A percentile compares a stretch with the other conserved stretches of the same genome.
These are phyloP conservation scores for Talaromyces sp. DNA, from an alignment of 2,329 filamentous ascomycete genomes.

Conservation along the genomic window DNA sequence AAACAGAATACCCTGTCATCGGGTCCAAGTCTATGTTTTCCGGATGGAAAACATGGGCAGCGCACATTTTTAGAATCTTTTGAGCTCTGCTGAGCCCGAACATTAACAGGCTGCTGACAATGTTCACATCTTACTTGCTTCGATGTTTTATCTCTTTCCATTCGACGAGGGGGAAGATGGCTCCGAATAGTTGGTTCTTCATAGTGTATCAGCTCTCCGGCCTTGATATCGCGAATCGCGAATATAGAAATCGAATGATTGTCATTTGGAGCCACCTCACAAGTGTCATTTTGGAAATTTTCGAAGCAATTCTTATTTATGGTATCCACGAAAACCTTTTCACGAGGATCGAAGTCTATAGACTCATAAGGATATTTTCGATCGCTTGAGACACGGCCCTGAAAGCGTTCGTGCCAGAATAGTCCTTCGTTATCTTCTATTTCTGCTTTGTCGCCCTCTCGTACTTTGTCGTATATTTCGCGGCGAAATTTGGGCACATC, in stretches of 20 bases:
- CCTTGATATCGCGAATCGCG: conserved; percentile 29
- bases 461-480: conserved; percentile 7
- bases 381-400: conserved; percentile 21
- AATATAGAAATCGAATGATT: conserved; percentile 27
- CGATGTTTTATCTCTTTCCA: conserved; percentile 4
- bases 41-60: not conserved
- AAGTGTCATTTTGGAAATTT: not conserved
- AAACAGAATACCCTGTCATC: conserved; percentile 16
- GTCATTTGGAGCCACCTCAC: conserved; percentile 4
- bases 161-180: conserved; percentile 26
- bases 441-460: not conserved
- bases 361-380: conserved; percentile 33
- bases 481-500: conserved; percentile 23
- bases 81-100: no score
- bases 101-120: no score
- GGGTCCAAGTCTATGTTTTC: not conserved
- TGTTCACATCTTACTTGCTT: conserved; percentile 30
- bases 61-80: not conserved
- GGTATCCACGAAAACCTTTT: conserved; percentile 17
- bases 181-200: conserved; percentile 42
- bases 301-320: conserved; percentile 30
- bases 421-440: conserved; percentile 9
- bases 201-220: conserved; percentile 30
- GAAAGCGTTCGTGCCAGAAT: conserved; percentile 30
- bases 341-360: conserved; percentile 24